These are phyloP conservation scores for Elsinoe batatas DNA, from an alignment of 2,329 filamentous ascomycete genomes.

Conservation along the genomic window DNA sequence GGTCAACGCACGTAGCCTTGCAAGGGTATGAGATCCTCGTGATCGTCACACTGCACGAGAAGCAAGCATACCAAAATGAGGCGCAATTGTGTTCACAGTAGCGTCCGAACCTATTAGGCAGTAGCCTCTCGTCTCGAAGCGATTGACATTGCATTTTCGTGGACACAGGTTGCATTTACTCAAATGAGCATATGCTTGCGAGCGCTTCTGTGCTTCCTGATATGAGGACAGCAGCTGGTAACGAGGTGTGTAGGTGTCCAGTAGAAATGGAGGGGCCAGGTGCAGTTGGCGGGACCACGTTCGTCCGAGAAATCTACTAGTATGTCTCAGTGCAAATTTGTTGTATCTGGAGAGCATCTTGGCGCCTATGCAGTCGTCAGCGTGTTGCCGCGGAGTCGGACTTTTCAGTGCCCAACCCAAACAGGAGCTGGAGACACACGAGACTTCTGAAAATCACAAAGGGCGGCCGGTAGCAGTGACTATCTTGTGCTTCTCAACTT, in stretches of 20 bases:
- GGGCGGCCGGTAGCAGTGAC: too few species aligned
- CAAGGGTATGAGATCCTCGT: not conserved
- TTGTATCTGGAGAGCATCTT: too few species aligned
- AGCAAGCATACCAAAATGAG: constrained; percentile 62
- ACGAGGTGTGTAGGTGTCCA: constrained; percentile 63
- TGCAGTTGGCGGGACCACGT: constrained; percentile 30
- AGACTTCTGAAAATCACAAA: too few species aligned
- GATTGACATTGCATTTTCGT: constrained; percentile 65
- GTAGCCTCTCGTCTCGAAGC: constrained; percentile 67
- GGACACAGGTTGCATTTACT: constrained; percentile 75
- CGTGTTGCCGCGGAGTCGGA: too few species aligned
- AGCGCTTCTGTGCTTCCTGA: constrained; percentile 64
- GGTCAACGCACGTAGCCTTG: not conserved
- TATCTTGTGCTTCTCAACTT: too few species aligned
- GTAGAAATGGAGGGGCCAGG: constrained; percentile 56
- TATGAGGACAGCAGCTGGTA: constrained; percentile 59
- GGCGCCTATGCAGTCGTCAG: too few species aligned
- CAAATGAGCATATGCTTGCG: constrained; percentile 63
- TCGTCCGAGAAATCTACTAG: too few species aligned
- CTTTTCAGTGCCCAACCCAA: too few species aligned
- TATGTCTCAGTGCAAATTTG: too few species aligned
- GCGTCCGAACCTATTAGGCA: constrained; percentile 66
- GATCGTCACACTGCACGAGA: too few species aligned
- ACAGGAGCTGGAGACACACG: too few species aligned
- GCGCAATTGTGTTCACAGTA: constrained; percentile 75